Conservation (phyloP, 2,329 filamentous ascomycete genomes). For the Xylariaceae sp. region DNA sequence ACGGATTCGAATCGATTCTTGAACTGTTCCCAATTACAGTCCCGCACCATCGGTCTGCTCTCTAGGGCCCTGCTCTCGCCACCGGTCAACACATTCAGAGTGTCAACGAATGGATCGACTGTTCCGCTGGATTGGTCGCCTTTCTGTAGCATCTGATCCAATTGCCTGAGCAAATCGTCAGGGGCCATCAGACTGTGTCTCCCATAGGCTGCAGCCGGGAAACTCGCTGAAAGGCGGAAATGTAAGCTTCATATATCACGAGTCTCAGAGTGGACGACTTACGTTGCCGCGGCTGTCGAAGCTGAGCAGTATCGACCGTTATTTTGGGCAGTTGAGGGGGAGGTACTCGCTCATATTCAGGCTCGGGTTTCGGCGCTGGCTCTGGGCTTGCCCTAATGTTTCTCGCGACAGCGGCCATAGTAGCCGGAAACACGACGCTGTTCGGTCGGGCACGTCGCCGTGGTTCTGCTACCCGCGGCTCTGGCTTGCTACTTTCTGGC, state of each 20-base stretch:
- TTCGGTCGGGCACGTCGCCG: neutral
- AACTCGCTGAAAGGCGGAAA: neutral
- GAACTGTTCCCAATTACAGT: conserved; percentile 19
- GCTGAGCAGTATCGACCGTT: neutral
- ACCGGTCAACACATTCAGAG: neutral
- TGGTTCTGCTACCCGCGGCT: conserved; percentile 4
- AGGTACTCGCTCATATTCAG: neutral
- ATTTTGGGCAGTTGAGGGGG: neutral
- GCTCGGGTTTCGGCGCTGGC: neutral
- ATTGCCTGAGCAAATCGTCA: conserved; percentile 13
- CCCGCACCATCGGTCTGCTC: conserved; percentile 11
- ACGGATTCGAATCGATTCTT: conserved; percentile 15
- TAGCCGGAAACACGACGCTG: neutral
- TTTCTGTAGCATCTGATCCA: conserved; percentile 10
- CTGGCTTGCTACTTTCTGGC: conserved; percentile 5
- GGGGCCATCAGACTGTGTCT: conserved; percentile 14
- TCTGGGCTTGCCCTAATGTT: neutral
- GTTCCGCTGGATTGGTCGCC: conserved; percentile 1
- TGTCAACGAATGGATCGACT: neutral
- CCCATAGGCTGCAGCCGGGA: conserved; percentile 5
- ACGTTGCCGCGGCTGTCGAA: neutral
- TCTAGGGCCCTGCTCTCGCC: conserved; percentile 12
- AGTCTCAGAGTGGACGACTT: neutral
- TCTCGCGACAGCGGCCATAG: neutral
- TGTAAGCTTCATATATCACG: neutral